Evolutionary conservation across 2,329 filamentous ascomycete genomes (phyloP), one percentile per base, ranked within the genome.

Genomic region (Graphium sp.): DNA sequence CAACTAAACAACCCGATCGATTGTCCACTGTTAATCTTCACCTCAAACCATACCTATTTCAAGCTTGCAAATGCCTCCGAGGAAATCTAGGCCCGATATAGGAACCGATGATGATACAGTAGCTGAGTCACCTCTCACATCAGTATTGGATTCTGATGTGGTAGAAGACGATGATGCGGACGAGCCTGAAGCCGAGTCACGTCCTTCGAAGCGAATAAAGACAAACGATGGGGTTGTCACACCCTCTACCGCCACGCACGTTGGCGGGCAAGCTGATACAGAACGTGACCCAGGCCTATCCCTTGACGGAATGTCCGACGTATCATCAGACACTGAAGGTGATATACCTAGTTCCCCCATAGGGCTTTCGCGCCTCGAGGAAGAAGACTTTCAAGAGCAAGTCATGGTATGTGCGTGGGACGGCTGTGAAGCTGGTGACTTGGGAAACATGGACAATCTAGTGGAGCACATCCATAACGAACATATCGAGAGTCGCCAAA

Each of bases 401-500:
- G 73, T 87, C 26, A 83, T 78, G 1, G 55, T 71, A 26, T 89
- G 80, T 52, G 69, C 68, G 30, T 89, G 80, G 80, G 74, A 81
- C 37, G 75, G 73, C 32, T 89, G 80, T 46, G 57, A 60, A 22
- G 70, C 62, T 4, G 76, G 74, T 22, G 78, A 85, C 42, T 52
- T 81, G 38, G 64, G 70, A 11, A 79, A 85, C 45, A 87, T 87
- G 80, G 80, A 89, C 50, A 70, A 60, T 37, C 53, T 89, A 24
- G 80, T 89, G 23, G 69, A 80, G 41, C 80, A 89, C 45, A 80
- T 89, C 34, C 87, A 95, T 53, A 78, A 84, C 44, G 82, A 87
- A 33, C 89, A 98, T 52, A 93, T 95, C 44, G 83, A 89, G 46
- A 82, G 75, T 35, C 72, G 85, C 31, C 81, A 89, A 56, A 93